Conservation (phyloP, 169 alveolate genomes). For the Plasmodium falciparum region DNA sequence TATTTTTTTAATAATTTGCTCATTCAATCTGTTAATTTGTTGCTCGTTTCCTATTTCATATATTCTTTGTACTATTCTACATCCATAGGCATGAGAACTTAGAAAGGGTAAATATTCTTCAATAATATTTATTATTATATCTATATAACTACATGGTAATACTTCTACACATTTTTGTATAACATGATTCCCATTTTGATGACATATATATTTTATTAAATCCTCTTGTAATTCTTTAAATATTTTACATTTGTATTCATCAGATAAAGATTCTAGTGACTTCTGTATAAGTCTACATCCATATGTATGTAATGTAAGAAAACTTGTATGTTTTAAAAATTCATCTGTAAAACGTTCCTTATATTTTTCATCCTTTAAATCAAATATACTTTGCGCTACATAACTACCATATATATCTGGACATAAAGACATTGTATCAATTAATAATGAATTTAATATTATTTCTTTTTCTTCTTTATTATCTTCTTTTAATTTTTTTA, state of each 20-base stretch:
- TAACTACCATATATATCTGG: constrained; percentile 74
- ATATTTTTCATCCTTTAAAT: constrained; percentile 53
- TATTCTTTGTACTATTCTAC: constrained; percentile 70
- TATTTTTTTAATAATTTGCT: constrained; percentile 40
- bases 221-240: constrained; percentile 43
- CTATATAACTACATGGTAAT: constrained; percentile 42
- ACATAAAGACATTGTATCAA: constrained; percentile 54
- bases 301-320: constrained; percentile 63
- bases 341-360: constrained; percentile 57
- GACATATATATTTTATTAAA: constrained; percentile 57
- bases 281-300: constrained; percentile 77
- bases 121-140: constrained; percentile 48
- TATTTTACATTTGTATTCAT: constrained; percentile 66
- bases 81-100: constrained; percentile 75
- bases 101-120: constrained; percentile 62
- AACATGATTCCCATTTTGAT: constrained; percentile 78
- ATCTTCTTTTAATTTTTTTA: constrained; percentile 57
- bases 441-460: constrained; percentile 46
- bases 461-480: constrained; percentile 45
- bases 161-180: constrained; percentile 75
- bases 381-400: constrained; percentile 75
- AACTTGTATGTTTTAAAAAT: constrained; percentile 39
- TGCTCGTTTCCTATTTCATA: constrained; percentile 56
- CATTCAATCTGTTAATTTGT: constrained; percentile 63
- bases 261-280: constrained; percentile 50